Base-by-base conservation (phyloP, 2,329 filamentous ascomycete genomes). In the Didymellaceae sp. region DNA sequence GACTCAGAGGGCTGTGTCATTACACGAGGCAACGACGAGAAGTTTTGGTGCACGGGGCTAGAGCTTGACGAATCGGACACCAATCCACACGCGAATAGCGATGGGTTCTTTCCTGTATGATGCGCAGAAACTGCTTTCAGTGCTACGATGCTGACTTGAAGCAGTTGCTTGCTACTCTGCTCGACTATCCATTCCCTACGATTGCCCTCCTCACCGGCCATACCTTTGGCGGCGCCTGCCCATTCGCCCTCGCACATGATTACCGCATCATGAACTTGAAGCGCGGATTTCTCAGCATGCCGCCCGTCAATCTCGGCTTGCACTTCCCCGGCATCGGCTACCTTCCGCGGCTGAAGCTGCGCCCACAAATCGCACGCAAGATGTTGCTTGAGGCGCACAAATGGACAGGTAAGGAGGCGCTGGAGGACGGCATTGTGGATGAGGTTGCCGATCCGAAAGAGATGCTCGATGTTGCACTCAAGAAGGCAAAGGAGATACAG, bases 321-420 rank as follows among this genome's bases (percentile, higher is more conserved):
- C 79, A 82, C 55, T 83, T 83, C 52, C 78, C 78, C 11, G 81
- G 81, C 8, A 82, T 83, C 38, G 81, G 80, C 4, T 70, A 75
- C 3, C 70, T 83, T 6, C 79, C 79, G 2, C 74, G 80, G 1
- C 68, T 82, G 6, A 83, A 83, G 59, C 72, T 83, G 2, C 72
- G 66, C 0, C 78, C 80, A 8, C 72, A 77, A 35, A 66, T 82
- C n/a, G 80, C 80, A 11, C 68, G 80, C 4, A 82, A 81, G 59
- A 82, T 83, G 80, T 64, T 83, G 22, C 71, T 83, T 3, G 80
- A 83, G 60, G 81, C 80, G 14, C 78, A 83, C 48, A 72, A 67
- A 30, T 84, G 79, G 80, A 84, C 81, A 0, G 80, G 78, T 0
- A 72, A 76, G 52, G 74, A 80, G 51, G 81, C 81, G 2, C 52